phyloP scores from a whole-genome alignment of 2,329 filamentous ascomycete species.

The Fusarium ambrosium region DNA sequence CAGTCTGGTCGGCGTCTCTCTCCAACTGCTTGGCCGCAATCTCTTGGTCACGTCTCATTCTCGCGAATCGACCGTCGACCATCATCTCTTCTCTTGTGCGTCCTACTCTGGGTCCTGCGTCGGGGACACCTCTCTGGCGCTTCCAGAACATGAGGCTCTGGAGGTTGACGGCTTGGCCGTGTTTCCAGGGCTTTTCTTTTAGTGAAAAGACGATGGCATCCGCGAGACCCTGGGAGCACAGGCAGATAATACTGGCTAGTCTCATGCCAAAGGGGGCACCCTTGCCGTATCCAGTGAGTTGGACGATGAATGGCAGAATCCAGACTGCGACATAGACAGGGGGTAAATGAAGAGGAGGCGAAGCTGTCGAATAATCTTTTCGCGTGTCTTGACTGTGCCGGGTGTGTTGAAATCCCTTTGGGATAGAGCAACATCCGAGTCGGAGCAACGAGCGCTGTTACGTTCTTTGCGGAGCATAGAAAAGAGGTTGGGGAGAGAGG shows the following conservation, averaged over 20 bases:
- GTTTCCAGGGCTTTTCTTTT: conserved; percentile 78
- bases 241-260: conserved; percentile 67
- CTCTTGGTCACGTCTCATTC: conserved; percentile 63
- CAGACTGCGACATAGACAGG: conserved; percentile 78
- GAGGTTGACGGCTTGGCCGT: conserved; percentile 27
- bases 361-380: conserved; percentile 75
- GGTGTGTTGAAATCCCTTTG: conserved; percentile 41
- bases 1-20: conserved; percentile 1
- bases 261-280: conserved; percentile 68
- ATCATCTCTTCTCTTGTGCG: conserved; percentile 67
- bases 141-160: conserved; percentile 33
- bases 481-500: conserved; percentile 46
- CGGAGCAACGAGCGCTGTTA: conserved; percentile 32
- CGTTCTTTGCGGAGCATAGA: conserved; percentile 38
- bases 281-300: conserved; percentile 61
- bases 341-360: conserved; percentile 83
- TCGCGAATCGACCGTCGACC: conserved; percentile 63
- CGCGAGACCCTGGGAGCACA: conserved; percentile 75
- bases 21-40: conserved; percentile 52
- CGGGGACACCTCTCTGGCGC: conserved; percentile 9
- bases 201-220: conserved; percentile 77
- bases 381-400: conserved; percentile 57
- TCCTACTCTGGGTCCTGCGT: conserved; percentile 50
- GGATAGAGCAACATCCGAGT: conserved; percentile 25
- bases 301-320: conserved; percentile 77